A percentile compares a stretch with the other conserved stretches of the same genome.
Evolutionary conservation across 2,329 filamentous ascomycete genomes (phyloP).

Genomic region (Ophiosphaerella herpotricha): DNA sequence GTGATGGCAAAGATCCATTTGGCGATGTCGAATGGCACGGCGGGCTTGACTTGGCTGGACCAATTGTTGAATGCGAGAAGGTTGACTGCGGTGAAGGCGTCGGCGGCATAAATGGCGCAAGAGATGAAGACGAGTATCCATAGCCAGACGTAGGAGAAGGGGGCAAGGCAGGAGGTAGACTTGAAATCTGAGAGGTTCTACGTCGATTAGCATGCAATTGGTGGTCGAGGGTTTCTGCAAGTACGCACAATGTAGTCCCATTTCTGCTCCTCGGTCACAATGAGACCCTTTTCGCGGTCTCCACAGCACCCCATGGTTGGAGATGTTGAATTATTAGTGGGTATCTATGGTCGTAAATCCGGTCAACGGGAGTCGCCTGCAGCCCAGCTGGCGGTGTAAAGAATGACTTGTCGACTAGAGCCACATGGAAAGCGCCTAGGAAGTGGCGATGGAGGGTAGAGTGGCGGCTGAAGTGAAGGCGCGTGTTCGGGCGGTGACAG

Average conservation of each 20-base stretch:
- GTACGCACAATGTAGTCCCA: constrained; percentile 89
- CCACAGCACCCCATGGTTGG: constrained; percentile 45
- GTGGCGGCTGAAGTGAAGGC: constrained; percentile 14
- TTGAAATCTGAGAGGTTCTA: constrained; percentile 74
- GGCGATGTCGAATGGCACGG: constrained; percentile 74
- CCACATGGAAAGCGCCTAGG: constrained; percentile 27
- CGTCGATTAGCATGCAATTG: constrained; percentile 23
- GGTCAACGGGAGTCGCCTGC: constrained; percentile 41
- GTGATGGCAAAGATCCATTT: constrained; percentile 96
- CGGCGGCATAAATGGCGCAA: constrained; percentile 82
- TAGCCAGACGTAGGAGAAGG: constrained; percentile 82
- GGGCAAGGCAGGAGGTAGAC: constrained; percentile 74
- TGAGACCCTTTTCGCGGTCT: constrained; percentile 44
- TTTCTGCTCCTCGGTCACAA: constrained; percentile 57
- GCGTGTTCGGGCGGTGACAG: constrained; percentile 39
- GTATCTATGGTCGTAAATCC: constrained; percentile 24
- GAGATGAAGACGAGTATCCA: constrained; percentile 80
- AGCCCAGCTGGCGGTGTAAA: constrained; percentile 44
- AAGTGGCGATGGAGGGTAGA: constrained; percentile 1
- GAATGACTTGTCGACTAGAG: constrained; percentile 35
- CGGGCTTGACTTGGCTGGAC: constrained; percentile 81
- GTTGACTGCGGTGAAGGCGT: constrained; percentile 92
- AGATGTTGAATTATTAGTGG: constrained; percentile 30
- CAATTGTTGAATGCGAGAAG: constrained; percentile 86
- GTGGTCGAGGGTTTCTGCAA: not conserved